These are phyloP conservation scores for Primulina tabacum DNA, from an alignment of 257 asterid species.

Conservation along the genomic window DNA sequence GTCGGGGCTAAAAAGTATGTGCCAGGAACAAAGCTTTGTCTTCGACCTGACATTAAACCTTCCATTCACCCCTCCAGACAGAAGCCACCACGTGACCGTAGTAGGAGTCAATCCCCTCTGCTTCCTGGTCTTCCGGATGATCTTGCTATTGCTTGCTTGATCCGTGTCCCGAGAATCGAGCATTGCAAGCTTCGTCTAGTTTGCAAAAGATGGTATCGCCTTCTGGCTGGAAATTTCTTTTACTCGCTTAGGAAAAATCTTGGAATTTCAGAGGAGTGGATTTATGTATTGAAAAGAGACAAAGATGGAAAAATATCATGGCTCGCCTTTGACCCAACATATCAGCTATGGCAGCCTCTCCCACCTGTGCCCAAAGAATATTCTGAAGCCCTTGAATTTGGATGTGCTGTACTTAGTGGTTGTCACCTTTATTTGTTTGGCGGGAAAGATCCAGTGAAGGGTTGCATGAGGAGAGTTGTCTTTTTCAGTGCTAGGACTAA, in stretches of 20 bases:
- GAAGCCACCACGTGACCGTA: conserved; percentile 38
- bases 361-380: conserved; percentile 49
- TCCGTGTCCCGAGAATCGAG: conserved; percentile 43
- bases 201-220: conserved; percentile 45
- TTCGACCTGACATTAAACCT: conserved; percentile 39
- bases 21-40: conserved; percentile 41
- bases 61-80: conserved; percentile 40
- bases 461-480: conserved; percentile 46
- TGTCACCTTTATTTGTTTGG: conserved; percentile 45
- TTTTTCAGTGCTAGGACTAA: conserved; percentile 41
- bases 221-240: conserved; percentile 39
- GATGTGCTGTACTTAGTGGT: conserved; percentile 43
- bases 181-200: conserved; percentile 42
- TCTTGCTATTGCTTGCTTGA: conserved; percentile 48
- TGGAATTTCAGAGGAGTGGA: conserved; percentile 44
- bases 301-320: conserved; percentile 36
- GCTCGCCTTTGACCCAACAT: conserved; percentile 43
- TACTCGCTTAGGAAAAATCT: conserved; percentile 39
- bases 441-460: conserved; percentile 43
- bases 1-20: conserved; percentile 41
- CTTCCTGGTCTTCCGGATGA: conserved; percentile 48
- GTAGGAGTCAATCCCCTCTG: conserved; percentile 35
- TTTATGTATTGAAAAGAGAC: conserved; percentile 41
- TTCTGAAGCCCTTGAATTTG: conserved; percentile 35
- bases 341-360: conserved; percentile 41